Evolutionary conservation across 179 eudicot species (phyloP), one percentile per base, ranked within the genome.

Genomic region (Pouteria campechiana): DNA sequence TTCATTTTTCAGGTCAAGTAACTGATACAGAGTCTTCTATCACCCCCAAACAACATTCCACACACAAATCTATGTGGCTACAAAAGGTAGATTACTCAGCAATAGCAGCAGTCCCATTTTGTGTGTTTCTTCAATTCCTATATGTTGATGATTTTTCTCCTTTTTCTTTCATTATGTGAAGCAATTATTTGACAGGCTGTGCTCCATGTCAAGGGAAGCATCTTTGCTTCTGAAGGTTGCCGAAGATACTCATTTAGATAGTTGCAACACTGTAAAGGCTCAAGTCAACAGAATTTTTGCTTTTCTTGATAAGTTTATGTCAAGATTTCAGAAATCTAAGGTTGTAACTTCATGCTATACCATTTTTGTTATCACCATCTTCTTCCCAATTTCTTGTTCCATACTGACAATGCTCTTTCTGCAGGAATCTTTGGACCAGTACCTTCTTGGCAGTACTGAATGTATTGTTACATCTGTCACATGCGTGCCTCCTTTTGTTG

Each of bases 171-270:
- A 44, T 13, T 46, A 9, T 46, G n/a, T 76, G 71, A 83, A 93
- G 99, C 96, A 76, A 80, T 63, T 88, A 43, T 51, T 88, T 62
- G 96, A 83, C 70, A 55, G 62, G 35, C 60, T 88, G 54, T 69
- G 74, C 53, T 51, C 72, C 28, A 42, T 79, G 64, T 59, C 74
- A 54, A 58, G 62, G 44, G 96, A 83, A 37, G 93, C 73, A 60
- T 41, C 57, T 34, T 60, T 93, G 78, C 63, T 93, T 62, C 72
- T 93, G 11, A 67, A 61, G 58, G 68, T 67, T 20, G 67, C 78
- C 41, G 60, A 57, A 68, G 57, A 44, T 27, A 48, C 64, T 53
- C 99, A 93, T 68, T 49, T 74, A 56, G 32, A 39, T 50, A 37
- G 52, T 58, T 93, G 99, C 64, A 58, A 54, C 46, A 61, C 46